Conservation (phyloP, 2,329 filamentous ascomycete species). For the Talaromyces funiculosus region DNA sequence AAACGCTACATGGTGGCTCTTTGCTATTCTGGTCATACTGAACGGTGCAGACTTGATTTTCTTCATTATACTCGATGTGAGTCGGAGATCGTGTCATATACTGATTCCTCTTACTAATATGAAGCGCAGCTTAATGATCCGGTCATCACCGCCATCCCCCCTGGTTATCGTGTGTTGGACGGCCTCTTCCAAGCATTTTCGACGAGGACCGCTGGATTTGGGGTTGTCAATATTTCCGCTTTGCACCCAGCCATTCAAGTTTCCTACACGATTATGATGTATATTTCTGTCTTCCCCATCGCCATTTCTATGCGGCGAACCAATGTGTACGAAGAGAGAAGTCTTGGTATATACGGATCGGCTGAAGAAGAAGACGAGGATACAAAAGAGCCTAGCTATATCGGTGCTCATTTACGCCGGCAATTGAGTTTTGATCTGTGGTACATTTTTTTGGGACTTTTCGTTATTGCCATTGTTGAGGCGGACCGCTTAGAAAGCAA, state of each 20-base stretch:
- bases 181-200: conserved; percentile 86
- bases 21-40: conserved; percentile 73
- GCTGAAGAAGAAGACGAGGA: conserved; percentile 54
- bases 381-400: conserved; percentile 66
- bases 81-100: conserved; percentile 27
- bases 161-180: conserved; percentile 71
- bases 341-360: conserved; percentile 62
- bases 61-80: conserved; percentile 84
- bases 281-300: conserved; percentile 94
- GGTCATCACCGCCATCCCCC: conserved; percentile 61
- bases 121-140: conserved; percentile 61
- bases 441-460: conserved; percentile 92
- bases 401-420: conserved; percentile 82
- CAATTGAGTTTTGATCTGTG: conserved; percentile 96
- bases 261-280: conserved; percentile 98
- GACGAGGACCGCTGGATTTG: conserved; percentile 86
- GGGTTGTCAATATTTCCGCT: conserved; percentile 67
- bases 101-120: conserved; percentile 14
- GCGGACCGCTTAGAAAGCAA: conserved; percentile 61
- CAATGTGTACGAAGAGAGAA: conserved; percentile 87
- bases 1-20: conserved; percentile 91
- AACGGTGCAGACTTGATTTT: conserved; percentile 84
- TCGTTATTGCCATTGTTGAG: conserved; percentile 87
- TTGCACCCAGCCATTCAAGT: conserved; percentile 90
- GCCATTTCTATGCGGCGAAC: conserved; percentile 90